Conservation (phyloP, 1,139 yeast genomes). For the Blastobotrys buckinghamii region DNA sequence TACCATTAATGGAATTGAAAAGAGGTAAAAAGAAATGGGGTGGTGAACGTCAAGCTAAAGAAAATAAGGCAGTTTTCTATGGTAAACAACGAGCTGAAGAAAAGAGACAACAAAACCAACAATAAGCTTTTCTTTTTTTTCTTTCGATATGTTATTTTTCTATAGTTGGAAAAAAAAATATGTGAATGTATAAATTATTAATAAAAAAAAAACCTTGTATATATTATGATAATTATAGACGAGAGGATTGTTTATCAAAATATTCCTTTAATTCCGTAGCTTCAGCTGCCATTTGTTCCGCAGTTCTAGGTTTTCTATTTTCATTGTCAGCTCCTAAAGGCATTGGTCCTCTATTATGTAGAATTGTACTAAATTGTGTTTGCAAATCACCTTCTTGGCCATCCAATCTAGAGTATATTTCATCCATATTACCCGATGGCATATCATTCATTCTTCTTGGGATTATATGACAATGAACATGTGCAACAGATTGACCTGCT, state of each 20-base stretch:
- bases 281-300: slow-evolving; percentile 60
- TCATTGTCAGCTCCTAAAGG: slow-evolving; percentile 35
- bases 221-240: not conserved
- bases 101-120: slow-evolving; percentile 5
- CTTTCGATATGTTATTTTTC: not conserved
- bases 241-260: slow-evolving; percentile 27
- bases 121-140: slow-evolving; percentile 3
- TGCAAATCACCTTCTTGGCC: slow-evolving; percentile 40
- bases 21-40: slow-evolving; percentile 74
- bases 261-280: slow-evolving; percentile 47
- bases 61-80: slow-evolving; percentile 60
- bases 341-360: slow-evolving; percentile 29
- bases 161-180: too few relatives aligned
- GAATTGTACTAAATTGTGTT: slow-evolving; percentile 30
- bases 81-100: slow-evolving; percentile 30
- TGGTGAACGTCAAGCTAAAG: slow-evolving; percentile 78
- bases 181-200: too few relatives aligned
- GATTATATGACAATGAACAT: slow-evolving; percentile 85
- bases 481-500: slow-evolving; percentile 93
- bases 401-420: slow-evolving; percentile 59
- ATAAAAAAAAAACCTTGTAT: not conserved
- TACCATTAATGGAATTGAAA: slow-evolving; percentile 52
- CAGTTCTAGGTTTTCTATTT: slow-evolving; percentile 40
- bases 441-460: slow-evolving; percentile 67
- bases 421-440: slow-evolving; percentile 47